Evolutionary conservation across 2,329 filamentous ascomycete species (phyloP), one percentile per base, ranked within the genome.

Genomic region (Tolypocladium guangdongense): DNA sequence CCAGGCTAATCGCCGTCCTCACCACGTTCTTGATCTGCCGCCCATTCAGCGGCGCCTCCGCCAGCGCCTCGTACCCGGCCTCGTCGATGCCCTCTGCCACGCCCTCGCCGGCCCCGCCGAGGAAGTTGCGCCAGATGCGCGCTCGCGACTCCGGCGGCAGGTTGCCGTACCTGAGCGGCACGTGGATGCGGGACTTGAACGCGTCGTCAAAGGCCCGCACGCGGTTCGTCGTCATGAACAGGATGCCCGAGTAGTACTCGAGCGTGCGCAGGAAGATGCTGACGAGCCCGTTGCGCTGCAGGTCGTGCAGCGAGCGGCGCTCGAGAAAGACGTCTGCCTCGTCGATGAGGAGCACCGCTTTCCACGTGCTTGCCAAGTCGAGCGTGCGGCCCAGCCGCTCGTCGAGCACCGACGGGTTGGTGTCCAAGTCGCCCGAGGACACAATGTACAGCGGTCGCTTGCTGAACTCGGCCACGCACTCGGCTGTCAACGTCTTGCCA

Each of bases 191-290:
- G 1, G 74, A 77, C 61, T 70, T 70, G 63, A 77, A 76, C 0
- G 76, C 76, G 53, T 74, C 74, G 50, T 79, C 76, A 4, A 79
- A 69, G 2, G 65, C 65, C 18, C 74, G 73, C 7, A 76, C 70
- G 3, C 74, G 68, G 63, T 78, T 80, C 10, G 75, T 79, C 0
- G 76, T 80, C 4, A 79, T 64, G 62, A 75, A 76, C 7, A 77
- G 59, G 5, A 77, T 66, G 22, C 75, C 75, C 2, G 65, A 64
- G 57, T 75, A 76, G 62, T 76, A 76, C 59, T 77, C 74, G 0
- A 77, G 64, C 0, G 74, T 66, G 4, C 73, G 67, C 4, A 77
- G 64, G 58, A 77, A 77, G 1, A 76, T 20, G 37, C 33, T 52
- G 22, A 73, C 70, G 0, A 73, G 61, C 6, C 66, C 67, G 18